These are phyloP conservation scores for Termitomyces bulborhizus DNA, from an alignment of 768 basidiomycete genomes.

Conservation along the genomic window DNA sequence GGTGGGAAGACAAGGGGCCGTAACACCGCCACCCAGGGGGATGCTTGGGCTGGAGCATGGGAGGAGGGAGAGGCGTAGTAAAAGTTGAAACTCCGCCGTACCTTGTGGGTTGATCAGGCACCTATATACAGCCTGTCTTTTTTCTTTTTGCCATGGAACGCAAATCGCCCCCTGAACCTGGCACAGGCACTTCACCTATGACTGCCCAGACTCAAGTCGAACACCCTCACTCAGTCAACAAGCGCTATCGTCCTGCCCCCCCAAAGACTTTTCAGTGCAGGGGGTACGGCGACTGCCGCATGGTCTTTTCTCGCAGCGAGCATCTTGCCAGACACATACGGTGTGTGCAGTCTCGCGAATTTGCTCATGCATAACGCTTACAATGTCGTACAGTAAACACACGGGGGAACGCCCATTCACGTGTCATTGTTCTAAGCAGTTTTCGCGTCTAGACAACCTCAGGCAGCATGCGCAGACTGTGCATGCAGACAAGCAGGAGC, in stretches of 20 bases:
- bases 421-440: conserved; percentile 94
- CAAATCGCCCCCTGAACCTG: conserved; percentile 27
- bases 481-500: conserved; percentile 87
- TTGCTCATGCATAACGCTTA: not conserved
- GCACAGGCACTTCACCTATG: conserved; percentile 9
- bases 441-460: conserved; percentile 93
- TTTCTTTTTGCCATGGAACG: conserved; percentile 22
- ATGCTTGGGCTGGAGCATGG: no score
- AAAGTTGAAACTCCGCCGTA: conserved; percentile 10
- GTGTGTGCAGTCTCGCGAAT: conserved; percentile 35
- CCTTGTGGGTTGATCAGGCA: conserved; percentile 21
- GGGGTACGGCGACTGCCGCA: conserved; percentile 91
- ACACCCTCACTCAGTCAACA: conserved; percentile 23
- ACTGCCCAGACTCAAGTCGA: no score
- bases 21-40: no score
- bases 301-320: conserved; percentile 95
- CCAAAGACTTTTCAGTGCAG: conserved; percentile 95
- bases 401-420: conserved; percentile 96
- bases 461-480: conserved; percentile 97
- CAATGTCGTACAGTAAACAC: conserved; percentile 67
- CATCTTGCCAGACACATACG: conserved; percentile 94
- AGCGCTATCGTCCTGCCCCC: conserved; percentile 76
- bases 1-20: not conserved
- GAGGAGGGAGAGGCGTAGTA: no score
- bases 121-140: conserved; percentile 13